phyloP scores from a whole-genome alignment of 2,329 filamentous ascomycete genomes.

The Westerdykella sp. region DNA sequence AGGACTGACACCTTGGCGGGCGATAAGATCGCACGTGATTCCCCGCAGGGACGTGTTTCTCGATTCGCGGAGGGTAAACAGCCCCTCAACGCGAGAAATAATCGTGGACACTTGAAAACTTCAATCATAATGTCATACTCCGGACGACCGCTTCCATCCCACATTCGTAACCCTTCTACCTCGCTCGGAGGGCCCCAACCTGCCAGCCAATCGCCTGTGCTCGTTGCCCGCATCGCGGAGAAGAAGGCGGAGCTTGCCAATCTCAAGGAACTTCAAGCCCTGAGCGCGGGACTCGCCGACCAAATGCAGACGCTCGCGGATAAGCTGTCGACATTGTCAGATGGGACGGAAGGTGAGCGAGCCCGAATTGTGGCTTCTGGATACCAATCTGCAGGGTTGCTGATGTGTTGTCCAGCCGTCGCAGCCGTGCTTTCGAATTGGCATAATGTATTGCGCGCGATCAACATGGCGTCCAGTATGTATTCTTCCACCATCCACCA shows the following conservation, averaged over 20 bases:
- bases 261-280: slow-evolving; percentile 67
- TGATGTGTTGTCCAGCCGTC: slow-evolving; percentile 53
- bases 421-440: slow-evolving; percentile 80
- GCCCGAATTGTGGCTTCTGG: slow-evolving; percentile 1
- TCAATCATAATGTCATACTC: slow-evolving; percentile 34
- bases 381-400: slow-evolving; percentile 6
- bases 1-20: too few relatives aligned
- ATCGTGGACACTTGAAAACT: background rate
- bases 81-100: background rate
- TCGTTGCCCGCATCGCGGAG: slow-evolving; percentile 72
- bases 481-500: slow-evolving; percentile 6
- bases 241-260: slow-evolving; percentile 80
- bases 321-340: slow-evolving; percentile 69
- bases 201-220: slow-evolving; percentile 59
- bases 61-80: background rate
- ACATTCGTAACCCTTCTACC: slow-evolving; percentile 56
- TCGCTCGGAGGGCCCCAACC: slow-evolving; percentile 34
- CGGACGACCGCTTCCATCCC: slow-evolving; percentile 50
- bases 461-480: slow-evolving; percentile 80
- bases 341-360: slow-evolving; percentile 68
- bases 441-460: slow-evolving; percentile 78
- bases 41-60: background rate
- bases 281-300: slow-evolving; percentile 69
- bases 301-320: slow-evolving; percentile 79
- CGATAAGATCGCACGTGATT: background rate